Base-by-base conservation (phyloP, 768 basidiomycete species). In the Naganishia antarctica region DNA sequence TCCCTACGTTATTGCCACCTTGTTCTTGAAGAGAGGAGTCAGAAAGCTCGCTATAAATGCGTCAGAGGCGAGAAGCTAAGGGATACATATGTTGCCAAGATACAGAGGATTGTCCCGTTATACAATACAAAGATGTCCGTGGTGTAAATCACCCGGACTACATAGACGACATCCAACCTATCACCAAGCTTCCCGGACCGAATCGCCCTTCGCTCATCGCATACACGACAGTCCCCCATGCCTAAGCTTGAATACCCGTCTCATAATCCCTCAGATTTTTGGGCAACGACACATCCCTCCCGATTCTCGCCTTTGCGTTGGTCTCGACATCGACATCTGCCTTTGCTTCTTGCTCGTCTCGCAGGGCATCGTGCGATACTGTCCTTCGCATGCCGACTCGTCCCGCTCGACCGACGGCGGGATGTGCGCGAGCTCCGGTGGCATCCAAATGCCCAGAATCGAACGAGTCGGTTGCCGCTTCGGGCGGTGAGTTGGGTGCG, bases 401-500 rank as follows among this genome's bases (percentile, higher is more conserved):
- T 15, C 53, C 34, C 8, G 25, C 53, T 13, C 32, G 32, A 25
- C 53, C 34, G 18, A 40, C 13, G 16, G 37, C 53, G 23, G 26
- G 32, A 23, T 18, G 1, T n/a, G 21, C 18, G 2, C 5, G 16
- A 4, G 5, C 21, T n/a, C 31, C 50, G 7, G 34, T 13, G 11
- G n/a, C 18, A 40, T 26, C 26, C 31, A 32, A n/a, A 18, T 32
- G 23, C 16, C 23, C 53, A 9, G 32, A 37, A 11, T 57, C 53
- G 21, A 57, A 37, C 21, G 23, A 25, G 31, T 57, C 53, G 23
- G 37, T 12, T 12, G 50, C 15, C 32, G 53, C 37, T 40, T 57
- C 34, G 2, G 53, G 53, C 12, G 53, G 53, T 2, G 53, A 57
- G 34, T 57, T 57, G 32, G 53, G 53, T 40, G 53, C 53, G 37